Evolutionary conservation across 2,329 filamentous ascomycete species (phyloP).

Genomic region (Diaporthe eres): DNA sequence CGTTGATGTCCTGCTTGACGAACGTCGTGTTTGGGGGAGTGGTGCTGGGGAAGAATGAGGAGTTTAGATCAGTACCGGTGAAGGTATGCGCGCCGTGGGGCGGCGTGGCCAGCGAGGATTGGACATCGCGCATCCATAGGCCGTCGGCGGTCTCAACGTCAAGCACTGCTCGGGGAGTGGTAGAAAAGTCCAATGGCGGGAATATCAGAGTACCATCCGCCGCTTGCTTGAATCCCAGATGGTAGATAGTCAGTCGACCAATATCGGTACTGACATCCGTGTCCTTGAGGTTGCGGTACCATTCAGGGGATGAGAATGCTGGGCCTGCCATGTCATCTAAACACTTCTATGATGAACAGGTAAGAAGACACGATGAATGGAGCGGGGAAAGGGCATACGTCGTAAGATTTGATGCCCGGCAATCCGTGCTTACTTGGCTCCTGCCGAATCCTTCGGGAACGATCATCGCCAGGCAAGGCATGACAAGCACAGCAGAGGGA

Average conservation of each 20-base stretch:
- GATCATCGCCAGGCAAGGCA: no score
- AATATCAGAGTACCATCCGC: slow-evolving; percentile 3
- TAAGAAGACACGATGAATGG: no score
- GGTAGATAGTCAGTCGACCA: slow-evolving; percentile 24
- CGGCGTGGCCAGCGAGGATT: neutral
- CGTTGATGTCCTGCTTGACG: slow-evolving; percentile 25
- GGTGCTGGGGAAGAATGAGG: slow-evolving; percentile 21
- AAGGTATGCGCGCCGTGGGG: neutral
- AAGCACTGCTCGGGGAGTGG: neutral
- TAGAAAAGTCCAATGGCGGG: neutral
- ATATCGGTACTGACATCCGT: slow-evolving; percentile 17
- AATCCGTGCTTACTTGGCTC: neutral
- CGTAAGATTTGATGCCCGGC: neutral
- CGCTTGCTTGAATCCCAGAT: slow-evolving; percentile 14
- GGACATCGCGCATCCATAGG: slow-evolving; percentile 17
- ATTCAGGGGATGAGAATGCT: slow-evolving; percentile 24
- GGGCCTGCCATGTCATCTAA: neutral
- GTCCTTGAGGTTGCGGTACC: slow-evolving; percentile 27
- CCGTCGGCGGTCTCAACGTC: slow-evolving; percentile 7
- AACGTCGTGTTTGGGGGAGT: neutral
- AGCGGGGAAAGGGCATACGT: neutral
- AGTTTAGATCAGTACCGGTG: slow-evolving; percentile 13
- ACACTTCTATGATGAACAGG: neutral
- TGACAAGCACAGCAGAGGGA: no score
- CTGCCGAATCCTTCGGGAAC: neutral